Base-by-base conservation (phyloP, 768 basidiomycete species). In the Psilocybe sp. region DNA sequence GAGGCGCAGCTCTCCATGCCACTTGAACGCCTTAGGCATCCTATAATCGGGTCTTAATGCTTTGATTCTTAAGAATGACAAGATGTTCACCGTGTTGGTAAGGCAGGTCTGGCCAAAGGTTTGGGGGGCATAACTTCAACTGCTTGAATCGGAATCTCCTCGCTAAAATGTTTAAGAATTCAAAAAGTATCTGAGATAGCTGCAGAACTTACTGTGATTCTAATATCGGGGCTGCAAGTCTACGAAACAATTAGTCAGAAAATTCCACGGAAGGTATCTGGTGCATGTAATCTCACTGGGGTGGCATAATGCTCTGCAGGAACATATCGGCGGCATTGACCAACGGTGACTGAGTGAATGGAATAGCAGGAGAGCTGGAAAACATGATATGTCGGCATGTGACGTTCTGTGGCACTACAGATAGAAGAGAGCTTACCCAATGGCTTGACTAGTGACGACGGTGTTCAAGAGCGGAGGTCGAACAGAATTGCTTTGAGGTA, bases 1-100 rank as follows among this genome's bases (percentile, higher is more conserved):
- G 67, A 16, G 77, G 67, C 18, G 85, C 86, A 34, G 72, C 67
- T 87, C 87, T 88, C 54, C 72, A 81, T 80, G 80, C 89, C 46
- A 78, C 78, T 60, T 80, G 81, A 16, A 70, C 44, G 14, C 16
- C 20, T 40, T 6, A 20, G 7, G 33, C 9, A 34, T 43, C 42
- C 34, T 12, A 31, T 42, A 10, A 32, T 32, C 4, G 18, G 33
- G 11, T 15, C 6, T 34, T 31, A 41, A 8, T 31, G 44, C 41
- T 16, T 19, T 3, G 7, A 7, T 28, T 28, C 3, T 7, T 28
- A 7, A 7, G 23, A 28, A 7, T 28, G 23, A 7, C 7, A 28
- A 7, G 3, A 28, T 28, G 3, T 7, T 3, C 7, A 28, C 23
- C 23, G 23, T 28, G 23, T 28, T 7, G 23, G 23, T 28, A 28